A percentile compares a stretch with the other conserved stretches of the same genome.
Conservation (phyloP, 257 asterid genomes). For the Gardenia jasminoides region DNA sequence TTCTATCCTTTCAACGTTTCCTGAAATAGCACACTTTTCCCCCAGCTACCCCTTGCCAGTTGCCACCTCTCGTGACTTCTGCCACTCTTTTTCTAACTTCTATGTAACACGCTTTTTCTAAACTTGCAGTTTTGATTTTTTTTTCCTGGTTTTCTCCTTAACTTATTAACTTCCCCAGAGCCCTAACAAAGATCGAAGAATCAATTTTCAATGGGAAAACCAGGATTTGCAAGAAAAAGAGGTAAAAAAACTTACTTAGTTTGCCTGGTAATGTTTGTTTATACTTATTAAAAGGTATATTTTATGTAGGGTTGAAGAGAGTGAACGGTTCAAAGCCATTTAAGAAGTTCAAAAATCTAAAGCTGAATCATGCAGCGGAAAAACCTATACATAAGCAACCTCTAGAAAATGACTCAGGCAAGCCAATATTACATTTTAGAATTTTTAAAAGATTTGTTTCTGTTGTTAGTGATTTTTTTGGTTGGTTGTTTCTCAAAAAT, state of each 20-base stretch:
- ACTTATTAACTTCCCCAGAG: no score
- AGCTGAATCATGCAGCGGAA: slow-evolving; percentile 12
- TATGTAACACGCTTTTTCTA: no score
- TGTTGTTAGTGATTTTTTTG: neutral
- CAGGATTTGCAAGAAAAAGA: slow-evolving; percentile 14
- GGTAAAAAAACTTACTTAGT: neutral
- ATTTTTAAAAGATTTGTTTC: neutral
- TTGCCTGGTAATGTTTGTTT: neutral
- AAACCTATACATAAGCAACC: slow-evolving; percentile 4
- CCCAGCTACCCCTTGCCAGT: no score
- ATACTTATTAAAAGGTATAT: neutral
- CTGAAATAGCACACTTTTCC: no score
- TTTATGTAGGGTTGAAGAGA: slow-evolving; percentile 27
- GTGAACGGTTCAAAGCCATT: slow-evolving; percentile 3
- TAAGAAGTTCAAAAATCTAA: slow-evolving; percentile 10
- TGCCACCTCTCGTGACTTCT: no score
- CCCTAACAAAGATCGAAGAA: neutral
- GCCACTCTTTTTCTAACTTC: no score
- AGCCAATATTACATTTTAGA: neutral
- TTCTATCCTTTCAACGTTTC: no score
- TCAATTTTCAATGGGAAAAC: slow-evolving; percentile 15
- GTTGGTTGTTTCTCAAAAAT: neutral
- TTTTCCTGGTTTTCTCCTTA: no score
- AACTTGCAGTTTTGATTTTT: no score
- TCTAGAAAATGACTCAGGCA: slow-evolving; percentile 24